phyloP scores from a whole-genome alignment of 2,329 filamentous ascomycete genomes.

The Talaromyces islandicus region DNA sequence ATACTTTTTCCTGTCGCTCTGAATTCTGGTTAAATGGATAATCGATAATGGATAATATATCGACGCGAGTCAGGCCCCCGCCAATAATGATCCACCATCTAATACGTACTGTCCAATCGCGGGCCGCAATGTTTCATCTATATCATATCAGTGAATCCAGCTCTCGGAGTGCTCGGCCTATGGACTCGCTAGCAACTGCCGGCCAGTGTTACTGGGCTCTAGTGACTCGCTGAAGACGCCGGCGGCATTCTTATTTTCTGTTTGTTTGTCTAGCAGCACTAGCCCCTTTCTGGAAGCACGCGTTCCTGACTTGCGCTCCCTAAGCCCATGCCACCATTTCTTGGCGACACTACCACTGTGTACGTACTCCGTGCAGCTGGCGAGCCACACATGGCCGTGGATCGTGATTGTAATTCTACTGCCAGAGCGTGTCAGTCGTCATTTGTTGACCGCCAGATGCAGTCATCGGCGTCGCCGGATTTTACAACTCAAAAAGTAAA shows the following conservation, averaged over 20 bases:
- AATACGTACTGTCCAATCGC: background rate
- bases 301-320: constrained; percentile 14
- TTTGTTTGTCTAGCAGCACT: background rate
- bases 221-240: background rate
- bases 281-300: constrained; percentile 4
- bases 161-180: background rate
- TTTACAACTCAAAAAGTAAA: background rate
- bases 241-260: constrained; percentile 1
- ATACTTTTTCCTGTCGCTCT: background rate
- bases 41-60: too few species aligned
- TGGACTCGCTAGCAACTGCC: background rate
- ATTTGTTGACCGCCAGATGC: background rate
- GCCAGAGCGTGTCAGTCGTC: too few species aligned
- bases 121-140: background rate
- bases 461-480: background rate
- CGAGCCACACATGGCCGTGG: background rate
- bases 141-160: background rate
- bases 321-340: constrained; percentile 1
- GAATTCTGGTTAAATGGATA: background rate
- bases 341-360: background rate
- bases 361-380: too few species aligned
- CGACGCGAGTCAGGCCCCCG: background rate
- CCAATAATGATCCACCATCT: background rate
- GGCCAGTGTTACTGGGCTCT: background rate
- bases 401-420: background rate